Percentiles rank a stretch among this genome's conserved stretches.
These are phyloP conservation scores for Comarum palustre DNA, from an alignment of 306 rosid species.

Conservation along the genomic window DNA sequence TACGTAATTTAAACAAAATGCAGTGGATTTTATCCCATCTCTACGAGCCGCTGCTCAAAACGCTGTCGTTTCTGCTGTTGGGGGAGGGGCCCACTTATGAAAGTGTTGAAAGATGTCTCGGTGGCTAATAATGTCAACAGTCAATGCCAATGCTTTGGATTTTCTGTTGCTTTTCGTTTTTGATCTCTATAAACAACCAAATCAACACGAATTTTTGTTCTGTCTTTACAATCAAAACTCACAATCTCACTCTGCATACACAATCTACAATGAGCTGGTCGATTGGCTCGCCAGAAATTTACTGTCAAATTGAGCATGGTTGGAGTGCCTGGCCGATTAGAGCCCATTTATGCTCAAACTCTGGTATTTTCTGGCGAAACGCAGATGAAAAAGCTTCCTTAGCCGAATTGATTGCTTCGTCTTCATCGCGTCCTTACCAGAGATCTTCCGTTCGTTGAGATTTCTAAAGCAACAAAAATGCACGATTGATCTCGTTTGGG, in stretches of 20 bases:
- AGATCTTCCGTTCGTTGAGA: slow-evolving; percentile 76
- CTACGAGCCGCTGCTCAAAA: slow-evolving; percentile 69
- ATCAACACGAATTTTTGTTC: neutral
- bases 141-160: neutral
- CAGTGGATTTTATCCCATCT: slow-evolving; percentile 27
- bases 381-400: neutral
- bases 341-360: neutral
- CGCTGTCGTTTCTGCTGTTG: slow-evolving; percentile 46
- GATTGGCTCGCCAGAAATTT: neutral
- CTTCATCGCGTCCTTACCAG: slow-evolving; percentile 52
- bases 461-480: slow-evolving; percentile 82
- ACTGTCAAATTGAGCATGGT: neutral
- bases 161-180: neutral
- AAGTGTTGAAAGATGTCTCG: too few relatives aligned
- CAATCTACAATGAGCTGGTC: neutral
- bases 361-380: neutral
- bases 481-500: slow-evolving; percentile 69
- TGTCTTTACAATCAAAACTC: neutral
- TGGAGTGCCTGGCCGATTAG: neutral
- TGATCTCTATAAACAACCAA: neutral
- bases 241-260: neutral
- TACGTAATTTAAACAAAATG: neutral
- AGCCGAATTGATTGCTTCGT: neutral
- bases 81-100: too few relatives aligned
- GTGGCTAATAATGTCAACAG: too few relatives aligned